phyloP scores from a whole-genome alignment of 192 early-diverging fungal genomes.

The Entomortierella parvispora region DNA sequence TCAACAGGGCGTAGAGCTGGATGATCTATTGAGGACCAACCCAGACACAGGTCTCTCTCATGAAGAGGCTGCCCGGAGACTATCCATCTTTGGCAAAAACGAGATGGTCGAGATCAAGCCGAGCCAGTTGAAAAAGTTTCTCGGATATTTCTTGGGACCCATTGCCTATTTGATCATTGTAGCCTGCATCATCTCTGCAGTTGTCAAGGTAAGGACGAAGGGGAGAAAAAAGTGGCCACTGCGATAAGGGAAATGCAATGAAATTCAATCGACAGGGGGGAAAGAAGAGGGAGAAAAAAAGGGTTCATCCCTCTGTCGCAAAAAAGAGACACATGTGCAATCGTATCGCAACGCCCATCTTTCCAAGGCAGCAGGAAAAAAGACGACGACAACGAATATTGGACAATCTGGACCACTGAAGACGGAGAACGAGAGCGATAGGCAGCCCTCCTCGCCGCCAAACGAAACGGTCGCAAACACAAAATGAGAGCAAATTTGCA shows the following conservation, averaged over 20 bases:
- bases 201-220: constrained; percentile 36
- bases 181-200: constrained; percentile 50
- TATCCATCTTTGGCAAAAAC: constrained; percentile 69
- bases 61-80: constrained; percentile 61
- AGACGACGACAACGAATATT: no score
- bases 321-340: background rate
- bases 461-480: background rate
- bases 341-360: background rate
- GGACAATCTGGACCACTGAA: no score
- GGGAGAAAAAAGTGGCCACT: no score
- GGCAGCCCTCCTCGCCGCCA: no score
- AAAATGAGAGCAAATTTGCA: background rate
- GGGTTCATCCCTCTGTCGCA: background rate
- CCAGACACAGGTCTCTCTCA: constrained; percentile 70
- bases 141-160: constrained; percentile 67
- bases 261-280: background rate
- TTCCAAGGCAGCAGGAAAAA: no score
- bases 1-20: constrained; percentile 52
- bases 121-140: constrained; percentile 58
- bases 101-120: constrained; percentile 56
- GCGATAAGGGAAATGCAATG: background rate
- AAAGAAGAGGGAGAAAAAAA: background rate
- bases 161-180: constrained; percentile 74
- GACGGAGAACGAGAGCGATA: no score
- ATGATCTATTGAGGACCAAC: constrained; percentile 66